Conservation (phyloP, 176 grass and related monocot genomes). For the Avena eriantha region DNA sequence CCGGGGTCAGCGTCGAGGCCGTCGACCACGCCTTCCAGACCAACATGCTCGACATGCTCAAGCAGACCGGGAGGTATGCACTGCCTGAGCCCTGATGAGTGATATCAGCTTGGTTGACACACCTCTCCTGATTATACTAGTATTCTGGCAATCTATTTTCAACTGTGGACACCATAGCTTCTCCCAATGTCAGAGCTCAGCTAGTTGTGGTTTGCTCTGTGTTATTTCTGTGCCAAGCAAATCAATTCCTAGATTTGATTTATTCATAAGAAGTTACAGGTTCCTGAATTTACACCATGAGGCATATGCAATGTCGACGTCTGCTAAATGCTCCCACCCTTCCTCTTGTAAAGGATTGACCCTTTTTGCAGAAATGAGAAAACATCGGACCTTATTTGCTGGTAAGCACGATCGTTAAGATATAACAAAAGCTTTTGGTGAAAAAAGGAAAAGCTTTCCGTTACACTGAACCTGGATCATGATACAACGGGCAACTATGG, state of each 20-base stretch:
- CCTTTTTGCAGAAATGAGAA: background rate
- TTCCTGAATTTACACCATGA: background rate
- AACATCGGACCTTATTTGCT: background rate
- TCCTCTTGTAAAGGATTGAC: background rate
- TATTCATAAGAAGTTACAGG: background rate
- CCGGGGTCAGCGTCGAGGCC: slow-evolving; percentile 90
- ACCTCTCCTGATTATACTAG: background rate
- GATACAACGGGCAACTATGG: background rate
- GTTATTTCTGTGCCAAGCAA: background rate
- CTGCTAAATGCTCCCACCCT: background rate
- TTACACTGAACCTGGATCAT: background rate
- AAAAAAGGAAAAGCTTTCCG: background rate
- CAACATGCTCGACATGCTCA: slow-evolving; percentile 99
- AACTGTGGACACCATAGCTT: background rate
- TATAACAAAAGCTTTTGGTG: background rate
- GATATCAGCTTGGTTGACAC: background rate
- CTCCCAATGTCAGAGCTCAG: background rate
- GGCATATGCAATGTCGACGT: background rate
- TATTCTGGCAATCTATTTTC: background rate
- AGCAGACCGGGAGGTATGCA: slow-evolving; percentile 85
- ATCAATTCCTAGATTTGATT: background rate
- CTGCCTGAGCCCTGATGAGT: background rate
- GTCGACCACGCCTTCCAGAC: slow-evolving; percentile 99
- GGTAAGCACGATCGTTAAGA: background rate
- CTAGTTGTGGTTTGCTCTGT: background rate